Percentiles rank a stretch among this genome's conserved stretches.
phyloP scores from a whole-genome alignment of 169 alveolate genomes.

The Plasmodium falciparum region DNA sequence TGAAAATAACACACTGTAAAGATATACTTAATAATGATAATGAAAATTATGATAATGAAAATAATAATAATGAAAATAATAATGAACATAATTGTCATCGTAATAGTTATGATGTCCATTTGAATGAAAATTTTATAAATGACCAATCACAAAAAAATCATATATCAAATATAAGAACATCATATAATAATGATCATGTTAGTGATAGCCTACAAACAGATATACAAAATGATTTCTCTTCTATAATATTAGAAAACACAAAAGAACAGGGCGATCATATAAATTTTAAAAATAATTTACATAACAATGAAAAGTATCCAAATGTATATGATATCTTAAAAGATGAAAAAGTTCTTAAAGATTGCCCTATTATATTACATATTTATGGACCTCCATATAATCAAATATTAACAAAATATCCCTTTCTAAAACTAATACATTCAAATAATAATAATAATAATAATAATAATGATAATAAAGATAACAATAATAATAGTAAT shows the following conservation, averaged over 20 bases:
- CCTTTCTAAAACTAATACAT: slow-evolving; percentile 17
- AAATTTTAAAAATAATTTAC: not conserved
- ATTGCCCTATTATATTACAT: slow-evolving; percentile 71
- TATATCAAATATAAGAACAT: not conserved
- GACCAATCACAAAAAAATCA: too few relatives aligned
- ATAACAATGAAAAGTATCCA: not conserved
- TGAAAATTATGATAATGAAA: not conserved
- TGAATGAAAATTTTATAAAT: too few relatives aligned
- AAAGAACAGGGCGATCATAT: not conserved
- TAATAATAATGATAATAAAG: not conserved
- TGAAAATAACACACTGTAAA: not conserved
- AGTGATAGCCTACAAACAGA: not conserved
- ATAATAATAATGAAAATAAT: not conserved
- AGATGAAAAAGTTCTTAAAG: slow-evolving; percentile 27
- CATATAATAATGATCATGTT: not conserved
- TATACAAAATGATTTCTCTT: not conserved
- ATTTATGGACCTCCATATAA: slow-evolving; percentile 76
- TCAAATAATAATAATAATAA: slow-evolving; percentile 2
- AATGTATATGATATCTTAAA: slow-evolving; percentile 19
- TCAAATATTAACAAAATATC: slow-evolving; percentile 49
- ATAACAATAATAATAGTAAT: too few relatives aligned
- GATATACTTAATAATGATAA: not conserved
- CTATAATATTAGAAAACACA: not conserved
- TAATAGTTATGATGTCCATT: not conserved
- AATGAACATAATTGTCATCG: not conserved